Evolutionary conservation across 1,139 yeast species (phyloP).

Genomic region (Taphrina communis): DNA sequence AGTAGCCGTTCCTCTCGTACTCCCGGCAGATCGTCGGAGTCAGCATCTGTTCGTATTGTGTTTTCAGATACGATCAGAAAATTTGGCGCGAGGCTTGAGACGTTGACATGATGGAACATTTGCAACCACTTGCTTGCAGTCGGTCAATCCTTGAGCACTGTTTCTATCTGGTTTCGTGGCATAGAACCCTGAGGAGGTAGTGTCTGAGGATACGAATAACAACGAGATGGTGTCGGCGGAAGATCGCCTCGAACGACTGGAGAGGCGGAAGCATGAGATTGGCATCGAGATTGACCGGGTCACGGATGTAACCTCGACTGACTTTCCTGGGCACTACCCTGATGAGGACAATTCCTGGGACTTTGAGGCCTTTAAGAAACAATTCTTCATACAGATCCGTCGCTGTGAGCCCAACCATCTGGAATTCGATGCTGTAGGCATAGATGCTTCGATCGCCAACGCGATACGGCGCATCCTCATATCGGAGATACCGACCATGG

Average conservation of each 20-base stretch:
- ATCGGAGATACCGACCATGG: constrained; percentile 94
- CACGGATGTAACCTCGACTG: constrained; percentile 82
- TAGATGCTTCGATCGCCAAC: constrained; percentile 92
- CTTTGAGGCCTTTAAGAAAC: constrained; percentile 74
- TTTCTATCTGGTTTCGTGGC: no score
- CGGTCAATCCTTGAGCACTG: no score
- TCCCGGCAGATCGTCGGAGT: not conserved
- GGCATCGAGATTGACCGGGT: constrained; percentile 92
- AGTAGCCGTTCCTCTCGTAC: not conserved
- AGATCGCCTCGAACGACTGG: constrained; percentile 28
- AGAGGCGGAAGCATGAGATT: constrained; percentile 61
- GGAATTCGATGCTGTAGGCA: constrained; percentile 82
- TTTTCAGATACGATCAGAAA: constrained; percentile 10
- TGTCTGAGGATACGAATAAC: no score
- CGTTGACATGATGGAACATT: no score
- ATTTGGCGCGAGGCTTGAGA: constrained; percentile 1
- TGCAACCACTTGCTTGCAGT: no score
- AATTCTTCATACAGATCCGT: constrained; percentile 72
- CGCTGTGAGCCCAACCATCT: constrained; percentile 66
- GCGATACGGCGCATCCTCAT: constrained; percentile 98
- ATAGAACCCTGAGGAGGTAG: no score
- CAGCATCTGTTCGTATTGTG: no score
- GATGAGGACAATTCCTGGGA: constrained; percentile 80
- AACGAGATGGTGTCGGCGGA: constrained; percentile 16
- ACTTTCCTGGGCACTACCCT: constrained; percentile 81